phyloP scores from a whole-genome alignment of 768 basidiomycete species.

The Chlorophyllum brunneum region DNA sequence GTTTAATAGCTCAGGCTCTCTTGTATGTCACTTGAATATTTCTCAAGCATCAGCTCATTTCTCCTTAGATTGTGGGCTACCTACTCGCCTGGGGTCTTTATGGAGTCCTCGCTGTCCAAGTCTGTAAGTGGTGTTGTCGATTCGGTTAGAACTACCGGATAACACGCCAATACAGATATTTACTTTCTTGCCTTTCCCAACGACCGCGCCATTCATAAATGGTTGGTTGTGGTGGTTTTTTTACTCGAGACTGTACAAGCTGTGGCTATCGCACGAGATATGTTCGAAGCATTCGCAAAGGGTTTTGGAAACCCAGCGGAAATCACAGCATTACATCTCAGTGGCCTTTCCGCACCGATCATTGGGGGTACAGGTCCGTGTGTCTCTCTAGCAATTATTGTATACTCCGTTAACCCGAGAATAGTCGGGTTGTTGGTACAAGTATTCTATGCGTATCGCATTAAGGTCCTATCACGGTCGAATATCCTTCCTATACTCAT shows the following conservation, averaged over 20 bases:
- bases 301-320: slow-evolving; percentile 15
- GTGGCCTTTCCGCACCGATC: slow-evolving; percentile 19
- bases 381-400: not conserved
- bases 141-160: not conserved
- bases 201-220: slow-evolving; percentile 14
- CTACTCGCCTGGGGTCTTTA: slow-evolving; percentile 26
- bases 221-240: slow-evolving; percentile 16
- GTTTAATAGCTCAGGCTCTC: not conserved
- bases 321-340: slow-evolving; percentile 15
- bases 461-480: slow-evolving; percentile 16
- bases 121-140: slow-evolving; percentile 19
- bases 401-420: not conserved
- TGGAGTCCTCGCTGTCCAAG: slow-evolving; percentile 27
- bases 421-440: slow-evolving; percentile 19
- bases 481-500: slow-evolving; percentile 14
- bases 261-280: slow-evolving; percentile 17
- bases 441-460: slow-evolving; percentile 22
- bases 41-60: not conserved
- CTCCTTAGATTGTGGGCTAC: slow-evolving; percentile 24
- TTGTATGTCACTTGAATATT: not conserved
- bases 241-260: slow-evolving; percentile 19
- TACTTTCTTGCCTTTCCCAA: slow-evolving; percentile 36
- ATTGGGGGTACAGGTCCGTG: slow-evolving; percentile 15
- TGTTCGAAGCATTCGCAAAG: slow-evolving; percentile 16
- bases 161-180: slow-evolving; percentile 25